Evolutionary conservation across 306 rosid genomes (phyloP).

Genomic region (Gleditsia sinensis): DNA sequence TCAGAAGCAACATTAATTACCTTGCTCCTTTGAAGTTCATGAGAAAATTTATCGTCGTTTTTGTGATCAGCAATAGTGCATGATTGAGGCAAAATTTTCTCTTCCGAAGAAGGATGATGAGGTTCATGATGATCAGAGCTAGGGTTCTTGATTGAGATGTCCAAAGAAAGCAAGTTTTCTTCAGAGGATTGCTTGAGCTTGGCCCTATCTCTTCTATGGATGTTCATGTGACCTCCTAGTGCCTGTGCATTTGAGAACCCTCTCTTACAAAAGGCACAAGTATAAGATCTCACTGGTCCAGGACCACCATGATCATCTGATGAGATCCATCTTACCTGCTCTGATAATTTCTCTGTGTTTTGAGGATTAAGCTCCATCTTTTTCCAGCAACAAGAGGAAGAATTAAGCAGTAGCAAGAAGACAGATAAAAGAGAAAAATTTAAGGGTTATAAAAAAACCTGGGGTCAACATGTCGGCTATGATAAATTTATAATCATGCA

Average conservation of each 20-base stretch:
- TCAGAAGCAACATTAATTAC: not conserved
- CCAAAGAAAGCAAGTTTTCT: conserved; percentile 46
- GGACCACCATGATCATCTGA: conserved; percentile 45
- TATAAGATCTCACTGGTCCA: conserved; percentile 46
- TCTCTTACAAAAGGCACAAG: conserved; percentile 66
- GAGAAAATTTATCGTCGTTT: too few relatives aligned
- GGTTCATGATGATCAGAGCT: conserved; percentile 9
- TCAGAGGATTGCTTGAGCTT: conserved; percentile 59
- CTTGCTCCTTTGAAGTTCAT: conserved; percentile 26
- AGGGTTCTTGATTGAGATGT: conserved; percentile 33
- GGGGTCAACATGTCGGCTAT: conserved; percentile 33
- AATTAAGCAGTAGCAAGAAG: conserved; percentile 28
- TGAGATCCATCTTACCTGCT: conserved; percentile 45
- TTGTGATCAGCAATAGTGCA: not conserved
- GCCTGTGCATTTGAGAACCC: conserved; percentile 86
- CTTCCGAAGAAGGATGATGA: conserved; percentile 29
- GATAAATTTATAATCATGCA: conserved; percentile 29
- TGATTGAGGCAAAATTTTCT: conserved; percentile 26
- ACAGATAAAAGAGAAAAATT: not conserved
- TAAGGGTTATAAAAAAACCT: not conserved
- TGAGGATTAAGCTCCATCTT: conserved; percentile 42
- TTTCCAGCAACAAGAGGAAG: conserved; percentile 1
- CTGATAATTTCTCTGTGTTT: conserved; percentile 35
- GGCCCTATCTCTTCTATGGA: conserved; percentile 76
- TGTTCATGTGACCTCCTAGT: conserved; percentile 85